phyloP scores from a whole-genome alignment of 108 stramenopile species.

The Cafeteria roenbergensis region DNA sequence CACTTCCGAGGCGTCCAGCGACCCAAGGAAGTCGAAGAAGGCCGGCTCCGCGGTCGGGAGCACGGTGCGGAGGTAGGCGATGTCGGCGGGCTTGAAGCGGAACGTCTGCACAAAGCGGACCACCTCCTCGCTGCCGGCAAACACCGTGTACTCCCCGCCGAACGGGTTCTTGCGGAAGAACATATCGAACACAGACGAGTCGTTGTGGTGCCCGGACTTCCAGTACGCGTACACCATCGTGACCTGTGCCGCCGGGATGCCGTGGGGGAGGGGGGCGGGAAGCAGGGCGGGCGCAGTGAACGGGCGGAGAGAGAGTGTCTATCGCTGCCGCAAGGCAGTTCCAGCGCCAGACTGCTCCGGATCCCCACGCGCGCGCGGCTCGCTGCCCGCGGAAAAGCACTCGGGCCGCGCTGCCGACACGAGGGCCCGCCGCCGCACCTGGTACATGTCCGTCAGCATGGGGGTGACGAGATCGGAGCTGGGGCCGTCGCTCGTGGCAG shows the following conservation, averaged over 20 bases:
- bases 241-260: constrained; percentile 13
- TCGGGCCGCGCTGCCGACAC: no score
- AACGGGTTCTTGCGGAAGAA: constrained; percentile 97
- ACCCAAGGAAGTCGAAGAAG: constrained; percentile 65
- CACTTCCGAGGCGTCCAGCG: constrained; percentile 57
- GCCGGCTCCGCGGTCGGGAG: constrained; percentile 49
- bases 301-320: no score
- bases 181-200: constrained; percentile 65
- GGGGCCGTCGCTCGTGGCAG: no score
- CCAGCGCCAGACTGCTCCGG: no score
- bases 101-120: constrained; percentile 56
- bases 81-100: constrained; percentile 56
- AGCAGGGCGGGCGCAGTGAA: no score
- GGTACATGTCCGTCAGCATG: constrained; percentile 91
- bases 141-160: constrained; percentile 72
- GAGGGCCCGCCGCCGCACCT: constrained; percentile 20
- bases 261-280: no score
- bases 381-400: no score
- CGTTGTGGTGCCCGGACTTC: constrained; percentile 64
- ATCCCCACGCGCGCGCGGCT: no score
- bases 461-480: constrained; percentile 75
- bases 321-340: no score
- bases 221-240: constrained; percentile 97
- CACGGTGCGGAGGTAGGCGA: constrained; percentile 59
- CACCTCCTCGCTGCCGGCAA: constrained; percentile 79